Evolutionary conservation across 2,329 filamentous ascomycete genomes (phyloP).

Genomic region (Neopestalotiopsis sp.): DNA sequence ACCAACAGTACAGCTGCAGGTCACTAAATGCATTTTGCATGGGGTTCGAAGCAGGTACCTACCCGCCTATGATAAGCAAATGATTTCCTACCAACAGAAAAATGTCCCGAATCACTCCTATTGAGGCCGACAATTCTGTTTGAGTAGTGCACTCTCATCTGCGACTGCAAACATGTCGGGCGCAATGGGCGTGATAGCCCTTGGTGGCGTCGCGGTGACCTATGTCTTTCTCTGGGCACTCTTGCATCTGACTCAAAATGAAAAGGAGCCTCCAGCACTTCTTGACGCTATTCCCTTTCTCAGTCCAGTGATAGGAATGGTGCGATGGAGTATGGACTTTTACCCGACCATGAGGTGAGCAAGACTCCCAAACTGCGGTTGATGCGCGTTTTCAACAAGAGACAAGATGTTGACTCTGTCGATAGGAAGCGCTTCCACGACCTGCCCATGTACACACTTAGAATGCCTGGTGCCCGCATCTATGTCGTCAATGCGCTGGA

Average conservation of each 20-base stretch:
- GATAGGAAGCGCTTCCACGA: not conserved
- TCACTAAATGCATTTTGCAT: too few species aligned
- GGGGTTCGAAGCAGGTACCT: too few species aligned
- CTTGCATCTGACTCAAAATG: not conserved
- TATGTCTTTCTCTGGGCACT: not conserved
- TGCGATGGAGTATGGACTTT: constrained; percentile 7
- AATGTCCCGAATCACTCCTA: too few species aligned
- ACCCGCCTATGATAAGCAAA: too few species aligned
- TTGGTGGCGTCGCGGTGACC: not conserved
- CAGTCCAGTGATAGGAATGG: not conserved
- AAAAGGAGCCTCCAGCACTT: not conserved
- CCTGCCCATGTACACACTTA: constrained; percentile 23
- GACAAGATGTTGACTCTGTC: not conserved
- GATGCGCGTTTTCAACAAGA: not conserved
- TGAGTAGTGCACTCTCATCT: too few species aligned
- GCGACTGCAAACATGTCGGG: not conserved
- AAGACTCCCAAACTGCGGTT: not conserved
- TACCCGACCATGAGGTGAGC: not conserved
- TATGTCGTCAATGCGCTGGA: constrained; percentile 22
- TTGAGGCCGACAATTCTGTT: too few species aligned
- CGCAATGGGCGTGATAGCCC: not conserved
- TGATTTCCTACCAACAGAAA: too few species aligned
- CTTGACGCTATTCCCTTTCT: not conserved
- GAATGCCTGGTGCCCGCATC: constrained; percentile 18
- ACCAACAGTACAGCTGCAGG: too few species aligned